These are phyloP conservation scores for Cardiospermum halicacabum DNA, from an alignment of 345 rosid genomes.

Conservation along the genomic window DNA sequence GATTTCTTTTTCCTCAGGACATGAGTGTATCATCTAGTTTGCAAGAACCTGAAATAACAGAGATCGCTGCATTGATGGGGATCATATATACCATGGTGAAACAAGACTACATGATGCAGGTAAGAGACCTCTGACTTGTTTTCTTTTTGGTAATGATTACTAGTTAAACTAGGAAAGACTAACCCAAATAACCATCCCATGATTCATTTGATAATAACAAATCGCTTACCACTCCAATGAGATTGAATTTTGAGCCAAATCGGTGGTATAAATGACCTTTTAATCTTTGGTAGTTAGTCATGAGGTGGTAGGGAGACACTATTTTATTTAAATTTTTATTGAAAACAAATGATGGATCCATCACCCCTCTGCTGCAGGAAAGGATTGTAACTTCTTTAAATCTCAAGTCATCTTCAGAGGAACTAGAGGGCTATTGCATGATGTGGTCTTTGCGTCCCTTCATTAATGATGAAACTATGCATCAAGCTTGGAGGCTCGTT, in stretches of 20 bases:
- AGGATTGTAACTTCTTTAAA: conserved; percentile 55
- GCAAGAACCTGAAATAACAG: conserved; percentile 35
- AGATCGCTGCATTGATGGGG: conserved; percentile 49
- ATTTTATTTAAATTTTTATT: not conserved
- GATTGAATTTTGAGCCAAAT: too few relatives aligned
- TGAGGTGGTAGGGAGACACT: not conserved
- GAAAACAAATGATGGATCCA: not conserved
- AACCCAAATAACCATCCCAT: too few relatives aligned
- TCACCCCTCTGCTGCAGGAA: conserved; percentile 42
- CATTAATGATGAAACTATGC: conserved; percentile 53
- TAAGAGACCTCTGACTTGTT: conserved; percentile 4
- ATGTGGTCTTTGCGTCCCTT: conserved; percentile 87
- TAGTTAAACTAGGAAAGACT: too few relatives aligned
- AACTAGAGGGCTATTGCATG: conserved; percentile 56
- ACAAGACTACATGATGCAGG: conserved; percentile 81
- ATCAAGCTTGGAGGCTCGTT: conserved; percentile 57
- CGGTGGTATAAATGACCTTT: too few relatives aligned
- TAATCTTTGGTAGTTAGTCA: not conserved
- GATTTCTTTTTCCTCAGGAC: conserved; percentile 22
- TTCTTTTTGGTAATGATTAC: not conserved
- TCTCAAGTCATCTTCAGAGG: conserved; percentile 50
- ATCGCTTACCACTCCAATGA: too few relatives aligned
- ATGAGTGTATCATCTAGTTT: conserved; percentile 13
- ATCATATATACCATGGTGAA: conserved; percentile 70
- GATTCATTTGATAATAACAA: too few relatives aligned